Evolutionary conservation across 768 basidiomycete genomes (phyloP).

Genomic region (Leccinum ochraceum): DNA sequence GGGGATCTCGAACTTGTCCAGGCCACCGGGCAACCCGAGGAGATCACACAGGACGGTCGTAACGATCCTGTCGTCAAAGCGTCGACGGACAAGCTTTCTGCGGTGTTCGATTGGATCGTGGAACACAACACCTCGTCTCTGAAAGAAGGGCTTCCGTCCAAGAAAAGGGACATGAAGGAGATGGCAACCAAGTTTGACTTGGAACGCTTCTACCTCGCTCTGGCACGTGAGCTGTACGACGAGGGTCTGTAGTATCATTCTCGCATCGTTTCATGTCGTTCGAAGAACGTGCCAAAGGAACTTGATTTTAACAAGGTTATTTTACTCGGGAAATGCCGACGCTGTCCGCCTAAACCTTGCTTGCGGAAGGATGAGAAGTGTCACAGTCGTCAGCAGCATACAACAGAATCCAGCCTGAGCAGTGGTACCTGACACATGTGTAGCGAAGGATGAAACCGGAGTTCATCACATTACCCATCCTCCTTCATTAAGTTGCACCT

Average conservation of each 20-base stretch:
- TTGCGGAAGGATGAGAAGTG: too few relatives aligned
- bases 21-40: constrained; percentile 19
- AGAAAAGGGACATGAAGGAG: constrained; percentile 44
- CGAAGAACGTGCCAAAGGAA: background rate
- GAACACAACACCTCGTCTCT: constrained; percentile 46
- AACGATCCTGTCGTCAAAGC: constrained; percentile 60
- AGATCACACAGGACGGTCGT: constrained; percentile 31
- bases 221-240: constrained; percentile 88
- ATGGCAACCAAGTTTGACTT: constrained; percentile 70
- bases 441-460: too few relatives aligned
- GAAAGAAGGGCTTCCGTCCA: constrained; percentile 19
- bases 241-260: constrained; percentile 66
- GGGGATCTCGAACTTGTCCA: constrained; percentile 35
- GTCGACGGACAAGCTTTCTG: constrained; percentile 71
- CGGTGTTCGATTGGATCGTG: constrained; percentile 77
- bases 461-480: too few relatives aligned
- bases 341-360: too few relatives aligned
- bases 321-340: too few relatives aligned
- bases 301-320: too few relatives aligned
- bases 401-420: too few relatives aligned
- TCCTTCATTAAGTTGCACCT: too few relatives aligned
- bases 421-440: too few relatives aligned
- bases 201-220: constrained; percentile 86
- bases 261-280: background rate
- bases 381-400: too few relatives aligned